Conservation (phyloP, 257 asterid genomes). For the Salvia miltiorrhiza region DNA sequence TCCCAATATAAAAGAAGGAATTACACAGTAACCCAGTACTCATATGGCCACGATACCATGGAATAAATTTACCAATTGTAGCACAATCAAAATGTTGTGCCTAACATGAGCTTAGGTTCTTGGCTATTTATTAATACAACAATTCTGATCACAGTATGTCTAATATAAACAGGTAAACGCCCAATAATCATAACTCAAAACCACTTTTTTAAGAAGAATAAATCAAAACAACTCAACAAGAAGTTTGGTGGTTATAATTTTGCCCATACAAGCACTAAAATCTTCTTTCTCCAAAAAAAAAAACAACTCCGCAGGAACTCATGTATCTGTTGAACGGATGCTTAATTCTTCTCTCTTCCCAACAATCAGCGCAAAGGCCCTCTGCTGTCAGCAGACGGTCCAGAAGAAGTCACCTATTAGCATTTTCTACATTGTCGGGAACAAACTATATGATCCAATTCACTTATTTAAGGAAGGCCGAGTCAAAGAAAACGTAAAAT, state of each 20-base stretch:
- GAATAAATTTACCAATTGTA: not conserved
- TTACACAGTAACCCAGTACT: not conserved
- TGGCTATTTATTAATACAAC: not conserved
- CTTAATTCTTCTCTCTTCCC: conserved; percentile 3
- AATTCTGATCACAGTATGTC: not conserved
- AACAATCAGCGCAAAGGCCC: not conserved
- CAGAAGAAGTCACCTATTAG: not conserved
- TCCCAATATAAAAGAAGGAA: not conserved
- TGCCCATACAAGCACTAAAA: not conserved
- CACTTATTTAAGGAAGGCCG: not conserved
- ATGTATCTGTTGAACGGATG: not conserved
- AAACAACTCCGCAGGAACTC: not conserved
- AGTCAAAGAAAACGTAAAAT: not conserved
- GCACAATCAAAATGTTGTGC: not conserved
- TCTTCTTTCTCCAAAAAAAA: not conserved
- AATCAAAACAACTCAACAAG: not conserved
- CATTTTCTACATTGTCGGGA: not conserved
- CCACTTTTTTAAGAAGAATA: too few species aligned
- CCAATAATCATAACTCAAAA: not conserved
- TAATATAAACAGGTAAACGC: not conserved
- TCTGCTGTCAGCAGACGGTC: not conserved
- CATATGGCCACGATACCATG: not conserved
- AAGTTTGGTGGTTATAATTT: not conserved
- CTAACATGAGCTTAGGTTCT: not conserved
- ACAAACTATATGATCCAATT: not conserved